These are phyloP conservation scores for Pulveroboletus sp. DNA, from an alignment of 768 basidiomycete genomes.

Conservation along the genomic window DNA sequence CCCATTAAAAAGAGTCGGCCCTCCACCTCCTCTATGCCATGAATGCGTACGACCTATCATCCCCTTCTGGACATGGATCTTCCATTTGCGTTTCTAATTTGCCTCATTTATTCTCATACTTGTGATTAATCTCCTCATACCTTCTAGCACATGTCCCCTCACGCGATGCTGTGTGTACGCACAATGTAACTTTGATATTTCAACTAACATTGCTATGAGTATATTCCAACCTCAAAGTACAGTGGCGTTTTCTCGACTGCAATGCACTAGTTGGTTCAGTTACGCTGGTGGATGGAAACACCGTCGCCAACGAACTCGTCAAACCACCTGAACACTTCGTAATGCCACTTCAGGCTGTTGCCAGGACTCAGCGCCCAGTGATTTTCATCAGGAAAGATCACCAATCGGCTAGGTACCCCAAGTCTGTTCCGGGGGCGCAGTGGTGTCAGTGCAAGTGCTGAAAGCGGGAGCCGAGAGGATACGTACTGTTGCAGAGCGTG, in stretches of 20 bases:
- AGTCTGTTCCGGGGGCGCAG: constrained; percentile 38
- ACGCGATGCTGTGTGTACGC: constrained; percentile 1
- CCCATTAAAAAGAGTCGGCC: constrained; percentile 12
- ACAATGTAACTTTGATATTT: constrained; percentile 6
- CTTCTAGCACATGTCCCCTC: constrained; percentile 6
- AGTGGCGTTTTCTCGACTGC: background rate
- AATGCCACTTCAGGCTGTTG: constrained; percentile 91
- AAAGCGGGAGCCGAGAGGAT: background rate
- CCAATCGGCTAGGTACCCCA: constrained; percentile 67
- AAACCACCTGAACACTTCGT: constrained; percentile 92
- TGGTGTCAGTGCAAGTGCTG: background rate
- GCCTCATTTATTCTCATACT: constrained; percentile 13
- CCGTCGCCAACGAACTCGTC: constrained; percentile 53
- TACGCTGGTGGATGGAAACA: constrained; percentile 2
- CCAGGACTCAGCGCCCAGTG: constrained; percentile 86
- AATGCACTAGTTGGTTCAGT: constrained; percentile 4
- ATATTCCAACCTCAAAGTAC: background rate
- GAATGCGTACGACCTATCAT: background rate
- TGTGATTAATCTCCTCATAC: constrained; percentile 1
- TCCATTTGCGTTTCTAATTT: background rate
- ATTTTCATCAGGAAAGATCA: constrained; percentile 88
- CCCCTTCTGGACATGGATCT: background rate
- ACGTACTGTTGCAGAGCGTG: constrained; percentile 80
- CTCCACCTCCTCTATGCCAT: constrained; percentile 4
- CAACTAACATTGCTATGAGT: background rate